phyloP scores from a whole-genome alignment of 202 grass and related monocot genomes.

The Elaeis oleifera region DNA sequence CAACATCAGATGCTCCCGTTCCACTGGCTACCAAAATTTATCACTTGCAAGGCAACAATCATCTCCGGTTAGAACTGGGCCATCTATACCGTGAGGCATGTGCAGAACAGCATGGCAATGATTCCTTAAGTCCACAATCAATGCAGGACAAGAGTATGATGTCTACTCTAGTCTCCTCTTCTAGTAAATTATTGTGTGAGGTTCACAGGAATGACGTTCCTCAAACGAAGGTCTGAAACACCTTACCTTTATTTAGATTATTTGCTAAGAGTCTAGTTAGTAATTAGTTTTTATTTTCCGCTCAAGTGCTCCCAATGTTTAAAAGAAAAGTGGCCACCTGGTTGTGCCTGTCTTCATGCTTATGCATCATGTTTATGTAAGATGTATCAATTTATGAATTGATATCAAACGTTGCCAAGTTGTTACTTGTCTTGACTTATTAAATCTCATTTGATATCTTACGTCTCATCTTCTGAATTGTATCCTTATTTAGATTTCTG shows the following conservation, averaged over 20 bases:
- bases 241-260: neutral
- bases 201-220: constrained; percentile 34
- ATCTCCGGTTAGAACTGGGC: constrained; percentile 66
- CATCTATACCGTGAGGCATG: constrained; percentile 58
- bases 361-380: too few relatives aligned
- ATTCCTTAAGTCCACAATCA: constrained; percentile 21
- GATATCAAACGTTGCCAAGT: too few relatives aligned
- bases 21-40: constrained; percentile 97
- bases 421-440: too few relatives aligned
- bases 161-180: constrained; percentile 22
- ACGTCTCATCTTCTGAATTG: too few relatives aligned
- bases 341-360: too few relatives aligned
- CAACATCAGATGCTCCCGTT: constrained; percentile 48
- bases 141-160: constrained; percentile 43
- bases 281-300: neutral
- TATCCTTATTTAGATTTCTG: too few relatives aligned
- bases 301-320: neutral
- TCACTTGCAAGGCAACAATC: constrained; percentile 52
- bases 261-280: too few relatives aligned
- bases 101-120: constrained; percentile 28
- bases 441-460: too few relatives aligned
- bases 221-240: constrained; percentile 54
- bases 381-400: too few relatives aligned
- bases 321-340: too few relatives aligned
- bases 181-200: constrained; percentile 27